Conservation (phyloP, 2,329 filamentous ascomycete genomes). For the Arachnomyces sp. region DNA sequence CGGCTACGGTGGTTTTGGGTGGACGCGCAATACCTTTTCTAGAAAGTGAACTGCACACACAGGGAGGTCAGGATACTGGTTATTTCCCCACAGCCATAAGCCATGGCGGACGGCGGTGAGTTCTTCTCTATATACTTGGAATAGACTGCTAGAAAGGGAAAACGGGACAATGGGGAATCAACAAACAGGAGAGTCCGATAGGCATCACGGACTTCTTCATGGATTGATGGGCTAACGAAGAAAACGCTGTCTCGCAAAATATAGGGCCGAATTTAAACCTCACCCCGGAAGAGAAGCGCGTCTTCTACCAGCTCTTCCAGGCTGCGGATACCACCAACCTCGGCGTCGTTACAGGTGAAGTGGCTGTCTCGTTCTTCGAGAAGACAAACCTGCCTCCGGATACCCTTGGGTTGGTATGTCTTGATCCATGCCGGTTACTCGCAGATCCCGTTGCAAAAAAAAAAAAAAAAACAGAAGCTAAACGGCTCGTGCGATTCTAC, state of each 20-base stretch:
- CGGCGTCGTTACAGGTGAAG: conserved; percentile 89
- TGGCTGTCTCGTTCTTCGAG: conserved; percentile 96
- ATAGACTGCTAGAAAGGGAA: too few relatives aligned
- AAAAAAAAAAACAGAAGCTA: not conserved
- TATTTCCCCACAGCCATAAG: conserved; percentile 1
- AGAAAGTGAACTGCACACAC: conserved; percentile 8
- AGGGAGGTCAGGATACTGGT: conserved; percentile 9
- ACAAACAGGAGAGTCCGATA: too few relatives aligned
- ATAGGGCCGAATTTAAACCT: conserved; percentile 63
- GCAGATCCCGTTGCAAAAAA: too few relatives aligned
- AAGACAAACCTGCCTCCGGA: conserved; percentile 83
- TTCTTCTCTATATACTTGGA: not conserved
- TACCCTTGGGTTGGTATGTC: conserved; percentile 72
- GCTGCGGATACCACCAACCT: conserved; percentile 86
- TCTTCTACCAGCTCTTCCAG: conserved; percentile 87
- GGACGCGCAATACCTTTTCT: too few relatives aligned
- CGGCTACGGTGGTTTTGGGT: too few relatives aligned
- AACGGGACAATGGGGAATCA: too few relatives aligned
- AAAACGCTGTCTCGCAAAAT: conserved; percentile 4
- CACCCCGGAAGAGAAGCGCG: conserved; percentile 82
- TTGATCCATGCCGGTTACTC: conserved; percentile 1
- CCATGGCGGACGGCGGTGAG: conserved; percentile 5
- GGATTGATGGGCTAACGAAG: not conserved
- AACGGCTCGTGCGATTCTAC: conserved; percentile 3
- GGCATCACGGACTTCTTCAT: too few relatives aligned